Percentiles rank a stretch among this genome's conserved stretches.
phyloP scores from a whole-genome alignment of 768 basidiomycete genomes.

The Dentipellis fragilis region DNA sequence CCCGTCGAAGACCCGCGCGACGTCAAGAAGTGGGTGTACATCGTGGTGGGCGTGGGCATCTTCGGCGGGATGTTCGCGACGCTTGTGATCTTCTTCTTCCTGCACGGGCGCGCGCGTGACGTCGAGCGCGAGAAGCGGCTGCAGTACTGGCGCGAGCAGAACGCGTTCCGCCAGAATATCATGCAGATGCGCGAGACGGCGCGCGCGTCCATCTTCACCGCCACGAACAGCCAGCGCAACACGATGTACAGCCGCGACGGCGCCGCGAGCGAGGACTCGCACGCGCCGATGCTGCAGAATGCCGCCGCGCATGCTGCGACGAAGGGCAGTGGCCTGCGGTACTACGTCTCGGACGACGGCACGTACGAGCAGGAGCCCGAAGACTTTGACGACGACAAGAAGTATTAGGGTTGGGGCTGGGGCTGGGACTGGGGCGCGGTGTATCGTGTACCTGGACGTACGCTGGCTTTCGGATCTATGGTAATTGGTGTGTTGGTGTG shows the following conservation, averaged over 20 bases:
- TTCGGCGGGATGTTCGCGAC: constrained; percentile 68
- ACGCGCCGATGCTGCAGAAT: constrained; percentile 41
- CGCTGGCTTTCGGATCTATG: constrained; percentile 21
- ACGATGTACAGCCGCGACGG: constrained; percentile 33
- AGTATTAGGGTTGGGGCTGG: constrained; percentile 15
- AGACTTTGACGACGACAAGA: constrained; percentile 26
- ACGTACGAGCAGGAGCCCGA: constrained; percentile 33
- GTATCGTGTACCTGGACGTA: constrained; percentile 28
- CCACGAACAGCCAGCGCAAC: constrained; percentile 27
- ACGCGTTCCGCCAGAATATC: constrained; percentile 73
- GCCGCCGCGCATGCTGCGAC: constrained; percentile 16
- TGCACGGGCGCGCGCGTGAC: constrained; percentile 65
- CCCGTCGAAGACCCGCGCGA: constrained; percentile 51
- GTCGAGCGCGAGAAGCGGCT: constrained; percentile 73
- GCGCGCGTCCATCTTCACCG: constrained; percentile 51
- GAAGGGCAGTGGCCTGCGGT: constrained; percentile 42
- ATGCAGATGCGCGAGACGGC: constrained; percentile 72
- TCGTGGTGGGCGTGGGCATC: constrained; percentile 60
- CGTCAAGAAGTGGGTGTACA: constrained; percentile 61
- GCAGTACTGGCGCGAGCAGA: constrained; percentile 89
- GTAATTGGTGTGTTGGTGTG: too few species aligned
- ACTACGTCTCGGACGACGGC: constrained; percentile 36
- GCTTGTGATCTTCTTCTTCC: constrained; percentile 53
- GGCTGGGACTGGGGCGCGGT: constrained; percentile 50
- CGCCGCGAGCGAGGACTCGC: constrained; percentile 40